phyloP scores from a whole-genome alignment of 2,329 filamentous ascomycete genomes.

The Monosporascus sp. region DNA sequence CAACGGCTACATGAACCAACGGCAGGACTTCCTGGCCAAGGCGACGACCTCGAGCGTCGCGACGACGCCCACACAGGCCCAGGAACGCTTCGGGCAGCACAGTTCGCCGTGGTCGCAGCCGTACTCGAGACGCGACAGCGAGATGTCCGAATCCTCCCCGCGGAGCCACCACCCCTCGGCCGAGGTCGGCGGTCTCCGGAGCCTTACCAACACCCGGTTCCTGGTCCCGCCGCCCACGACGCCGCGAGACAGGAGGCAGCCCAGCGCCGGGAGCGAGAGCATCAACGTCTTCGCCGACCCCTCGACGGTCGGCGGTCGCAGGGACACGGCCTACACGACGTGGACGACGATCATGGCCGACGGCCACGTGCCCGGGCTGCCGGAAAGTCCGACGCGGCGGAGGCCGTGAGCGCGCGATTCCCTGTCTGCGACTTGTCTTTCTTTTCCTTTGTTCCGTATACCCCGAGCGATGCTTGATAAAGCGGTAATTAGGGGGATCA shows the following conservation, averaged over 20 bases:
- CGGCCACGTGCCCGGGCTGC: constrained; percentile 9
- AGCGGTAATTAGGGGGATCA: too few species aligned
- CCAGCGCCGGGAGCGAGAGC: constrained; percentile 19
- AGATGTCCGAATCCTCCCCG: constrained; percentile 13
- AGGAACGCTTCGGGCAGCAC: constrained; percentile 2
- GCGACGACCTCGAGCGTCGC: constrained; percentile 15
- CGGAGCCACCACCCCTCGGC: constrained; percentile 25
- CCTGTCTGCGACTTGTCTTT: too few species aligned
- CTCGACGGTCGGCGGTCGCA: constrained; percentile 9
- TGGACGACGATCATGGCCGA: constrained; percentile 22
- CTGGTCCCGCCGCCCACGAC: constrained; percentile 1
- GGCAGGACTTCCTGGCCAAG: constrained; percentile 24
- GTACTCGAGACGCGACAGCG: constrained; percentile 16
- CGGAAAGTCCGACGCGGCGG: constrained; percentile 6
- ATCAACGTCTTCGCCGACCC: constrained; percentile 26
- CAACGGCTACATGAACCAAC: constrained; percentile 17
- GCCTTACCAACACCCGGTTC: constrained; percentile 15
- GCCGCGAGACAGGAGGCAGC: constrained; percentile 4
- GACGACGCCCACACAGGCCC: constrained; percentile 8
- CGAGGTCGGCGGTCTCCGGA: constrained; percentile 21
- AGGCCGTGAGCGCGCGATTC: neutral
- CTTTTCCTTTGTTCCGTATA: too few species aligned
- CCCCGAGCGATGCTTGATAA: too few species aligned
- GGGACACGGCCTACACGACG: constrained; percentile 16
- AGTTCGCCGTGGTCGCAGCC: constrained; percentile 4